Percentiles rank a stretch among this genome's conserved stretches.
phyloP scores from a whole-genome alignment of 495 filamentous ascomycete species.

The Aspergillus incahuasiensis region DNA sequence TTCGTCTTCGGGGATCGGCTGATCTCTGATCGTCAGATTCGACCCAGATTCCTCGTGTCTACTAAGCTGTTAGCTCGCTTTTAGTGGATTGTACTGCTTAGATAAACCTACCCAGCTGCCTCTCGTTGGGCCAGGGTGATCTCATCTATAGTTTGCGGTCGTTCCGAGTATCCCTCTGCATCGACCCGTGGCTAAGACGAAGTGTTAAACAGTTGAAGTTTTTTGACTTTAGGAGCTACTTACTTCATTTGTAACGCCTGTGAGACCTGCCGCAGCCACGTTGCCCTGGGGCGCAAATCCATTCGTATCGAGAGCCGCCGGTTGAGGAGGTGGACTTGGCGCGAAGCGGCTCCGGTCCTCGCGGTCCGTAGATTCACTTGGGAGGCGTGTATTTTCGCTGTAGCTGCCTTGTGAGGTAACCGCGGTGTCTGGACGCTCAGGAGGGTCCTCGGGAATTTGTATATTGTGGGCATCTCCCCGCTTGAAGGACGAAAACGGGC shows the following conservation, averaged over 20 bases:
- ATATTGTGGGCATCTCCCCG: constrained; percentile 38
- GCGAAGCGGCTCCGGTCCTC: constrained; percentile 19
- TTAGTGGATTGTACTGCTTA: not conserved
- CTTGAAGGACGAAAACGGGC: constrained; percentile 52
- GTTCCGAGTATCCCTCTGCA: constrained; percentile 63
- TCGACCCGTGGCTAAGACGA: constrained; percentile 43
- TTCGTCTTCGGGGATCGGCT: constrained; percentile 91
- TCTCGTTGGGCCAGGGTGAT: constrained; percentile 81
- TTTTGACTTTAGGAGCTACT: not conserved
- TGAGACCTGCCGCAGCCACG: constrained; percentile 15
- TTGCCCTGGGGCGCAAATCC: constrained; percentile 24
- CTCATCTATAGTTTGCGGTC: constrained; percentile 64
- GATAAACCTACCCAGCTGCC: constrained; percentile 52
- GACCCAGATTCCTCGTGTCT: constrained; percentile 66
- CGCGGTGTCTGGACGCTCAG: constrained; percentile 37
- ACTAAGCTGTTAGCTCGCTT: constrained; percentile 18
- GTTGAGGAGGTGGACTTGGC: constrained; percentile 20
- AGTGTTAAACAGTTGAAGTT: not conserved
- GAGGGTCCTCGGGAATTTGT: constrained; percentile 39
- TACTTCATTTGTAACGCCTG: constrained; percentile 26
- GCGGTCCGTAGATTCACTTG: constrained; percentile 29
- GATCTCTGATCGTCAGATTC: constrained; percentile 87
- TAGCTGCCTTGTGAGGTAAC: constrained; percentile 29
- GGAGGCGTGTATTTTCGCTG: constrained; percentile 26
- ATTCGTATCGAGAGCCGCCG: constrained; percentile 25